A percentile compares a stretch with the other conserved stretches of the same genome.
phyloP scores from a whole-genome alignment of 1,139 yeast species.

The Pichia sp. region DNA sequence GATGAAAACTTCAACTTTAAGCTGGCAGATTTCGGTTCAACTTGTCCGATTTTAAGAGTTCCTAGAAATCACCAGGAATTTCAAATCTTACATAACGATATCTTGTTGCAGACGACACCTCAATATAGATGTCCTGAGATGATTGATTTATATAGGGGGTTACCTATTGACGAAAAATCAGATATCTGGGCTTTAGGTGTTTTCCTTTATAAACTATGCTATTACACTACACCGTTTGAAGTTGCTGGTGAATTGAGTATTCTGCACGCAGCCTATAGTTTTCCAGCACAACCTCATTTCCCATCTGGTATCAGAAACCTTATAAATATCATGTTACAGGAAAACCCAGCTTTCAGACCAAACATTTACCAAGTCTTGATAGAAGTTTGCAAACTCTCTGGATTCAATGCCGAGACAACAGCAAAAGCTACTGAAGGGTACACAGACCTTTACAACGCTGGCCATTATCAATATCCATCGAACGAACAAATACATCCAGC shows the following conservation, averaged over 20 bases:
- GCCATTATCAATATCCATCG: slow-evolving; percentile 27
- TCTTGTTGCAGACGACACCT: slow-evolving; percentile 92
- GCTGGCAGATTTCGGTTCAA: slow-evolving; percentile 92
- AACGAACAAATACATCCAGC: slow-evolving; percentile 27
- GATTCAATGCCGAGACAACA: slow-evolving; percentile 26
- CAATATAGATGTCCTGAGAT: slow-evolving; percentile 96
- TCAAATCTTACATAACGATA: slow-evolving; percentile 69
- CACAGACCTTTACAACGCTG: slow-evolving; percentile 31
- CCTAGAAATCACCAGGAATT: slow-evolving; percentile 65
- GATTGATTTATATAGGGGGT: slow-evolving; percentile 80
- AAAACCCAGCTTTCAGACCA: slow-evolving; percentile 76
- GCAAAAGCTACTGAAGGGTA: slow-evolving; percentile 21
- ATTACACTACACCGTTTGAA: slow-evolving; percentile 82
- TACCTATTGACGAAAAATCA: slow-evolving; percentile 89
- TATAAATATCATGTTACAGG: slow-evolving; percentile 58
- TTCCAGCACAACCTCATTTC: slow-evolving; percentile 46
- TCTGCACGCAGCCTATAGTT: slow-evolving; percentile 54
- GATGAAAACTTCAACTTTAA: slow-evolving; percentile 70
- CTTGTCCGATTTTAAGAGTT: slow-evolving; percentile 62
- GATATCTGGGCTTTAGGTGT: slow-evolving; percentile 98
- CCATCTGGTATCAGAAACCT: slow-evolving; percentile 52
- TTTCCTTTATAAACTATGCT: slow-evolving; percentile 83
- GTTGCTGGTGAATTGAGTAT: slow-evolving; percentile 67
- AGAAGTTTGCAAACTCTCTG: slow-evolving; percentile 46
- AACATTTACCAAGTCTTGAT: slow-evolving; percentile 74